Conservation (phyloP, 2,329 filamentous ascomycete species). For the Colletotrichum viniferum region DNA sequence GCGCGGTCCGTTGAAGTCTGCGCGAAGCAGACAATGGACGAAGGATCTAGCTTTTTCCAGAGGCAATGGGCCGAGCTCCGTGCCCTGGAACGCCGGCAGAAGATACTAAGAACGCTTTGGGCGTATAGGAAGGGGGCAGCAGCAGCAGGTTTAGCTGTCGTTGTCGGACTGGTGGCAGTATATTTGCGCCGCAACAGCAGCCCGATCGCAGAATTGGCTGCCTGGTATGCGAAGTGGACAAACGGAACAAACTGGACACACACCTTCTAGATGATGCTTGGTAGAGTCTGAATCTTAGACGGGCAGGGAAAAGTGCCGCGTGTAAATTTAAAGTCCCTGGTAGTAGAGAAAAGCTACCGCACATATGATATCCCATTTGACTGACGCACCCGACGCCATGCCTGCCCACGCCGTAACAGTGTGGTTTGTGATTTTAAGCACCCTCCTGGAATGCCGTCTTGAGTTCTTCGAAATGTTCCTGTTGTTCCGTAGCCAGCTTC, state of each 20-base stretch:
- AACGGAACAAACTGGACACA: constrained; percentile 17
- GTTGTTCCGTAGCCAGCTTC: constrained; percentile 76
- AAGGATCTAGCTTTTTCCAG: constrained; percentile 72
- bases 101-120: constrained; percentile 57
- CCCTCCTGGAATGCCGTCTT: constrained; percentile 62
- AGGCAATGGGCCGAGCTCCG: constrained; percentile 75
- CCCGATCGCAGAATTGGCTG: constrained; percentile 18
- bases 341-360: background rate
- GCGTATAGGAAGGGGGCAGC: constrained; percentile 69
- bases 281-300: too few species aligned
- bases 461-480: constrained; percentile 73
- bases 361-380: constrained; percentile 6
- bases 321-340: background rate
- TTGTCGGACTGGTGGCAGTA: constrained; percentile 71
- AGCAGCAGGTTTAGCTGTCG: constrained; percentile 66
- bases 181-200: constrained; percentile 61
- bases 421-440: constrained; percentile 24
- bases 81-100: constrained; percentile 63
- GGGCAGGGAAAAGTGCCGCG: background rate
- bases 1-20: constrained; percentile 60
- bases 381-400: constrained; percentile 11
- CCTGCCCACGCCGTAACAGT: background rate
- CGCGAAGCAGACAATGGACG: constrained; percentile 60
- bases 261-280: constrained; percentile 1
- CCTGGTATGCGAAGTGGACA: constrained; percentile 21